Base-by-base conservation (phyloP, 495 filamentous ascomycete species). In the Tuber aestivum region DNA sequence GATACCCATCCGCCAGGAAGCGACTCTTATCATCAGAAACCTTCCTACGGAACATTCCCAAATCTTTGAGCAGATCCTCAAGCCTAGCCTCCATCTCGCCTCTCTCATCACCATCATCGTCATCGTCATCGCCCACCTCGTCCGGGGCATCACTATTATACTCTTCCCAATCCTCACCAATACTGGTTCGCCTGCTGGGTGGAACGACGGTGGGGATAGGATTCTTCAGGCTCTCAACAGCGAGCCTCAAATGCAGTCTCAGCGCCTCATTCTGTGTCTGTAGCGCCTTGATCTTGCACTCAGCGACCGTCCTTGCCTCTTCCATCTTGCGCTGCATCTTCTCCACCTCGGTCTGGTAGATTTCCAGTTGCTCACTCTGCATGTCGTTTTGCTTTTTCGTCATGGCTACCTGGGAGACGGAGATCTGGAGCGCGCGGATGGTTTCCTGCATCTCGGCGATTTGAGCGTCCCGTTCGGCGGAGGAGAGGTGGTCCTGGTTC, bases 301-400 rank as follows among this genome's bases (percentile, higher is more conserved):
- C 96, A 72, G 91, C 89, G 7, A 97, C 91, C 83, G 95, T 89
- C 61, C 90, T 89, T 44, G 88, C 90, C 85, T 99, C 95, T 83
- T 97, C 95, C 94, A 97, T 97, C 78, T 94, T 86, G 61, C 93
- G 89, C 84, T 97, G 94, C 90, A 99, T 92, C 69, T 90, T 88
- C 42, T 90, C 87, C 10, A 98, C 94, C 77, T 90, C 88, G 74
- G 89, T 91, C 85, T 98, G 96, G 81, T 98, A 99, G 81, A 97
- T 93, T 79, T 97, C 94, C 40, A 97, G 84, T 76, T 90, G 90
- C 84, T 94, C 91, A 77, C 82, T 75, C 79, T 83, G 65, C 70
- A 86, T 82, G 72, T 89, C 89, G 44, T 83, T 83, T 72, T 80
- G 82, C 77, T 83, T 87, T 85, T 83, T 88, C 83, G 73, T 84